These are phyloP conservation scores for Diplodia scrobiculata DNA, from an alignment of 2,329 filamentous ascomycete species.

Conservation along the genomic window DNA sequence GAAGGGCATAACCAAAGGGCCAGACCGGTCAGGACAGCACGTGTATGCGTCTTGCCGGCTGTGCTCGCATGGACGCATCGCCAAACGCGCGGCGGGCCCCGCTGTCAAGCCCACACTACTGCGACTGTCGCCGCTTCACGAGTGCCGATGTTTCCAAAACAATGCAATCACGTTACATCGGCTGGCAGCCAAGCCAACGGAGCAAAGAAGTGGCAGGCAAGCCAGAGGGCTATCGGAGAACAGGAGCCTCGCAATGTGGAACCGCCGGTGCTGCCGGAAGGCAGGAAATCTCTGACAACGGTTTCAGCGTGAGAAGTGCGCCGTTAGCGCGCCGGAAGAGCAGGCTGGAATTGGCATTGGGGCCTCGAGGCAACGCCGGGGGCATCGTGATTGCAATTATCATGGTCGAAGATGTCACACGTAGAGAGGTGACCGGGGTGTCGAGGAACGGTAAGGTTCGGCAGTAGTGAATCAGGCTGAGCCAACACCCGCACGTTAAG, in stretches of 20 bases:
- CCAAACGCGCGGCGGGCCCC: slow-evolving; percentile 20
- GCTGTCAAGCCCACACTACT: slow-evolving; percentile 5
- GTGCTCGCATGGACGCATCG: slow-evolving; percentile 2
- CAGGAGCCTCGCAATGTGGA: not conserved
- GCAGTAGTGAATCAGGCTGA: not conserved
- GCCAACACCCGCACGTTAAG: slow-evolving; percentile 11
- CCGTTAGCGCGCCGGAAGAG: slow-evolving; percentile 6
- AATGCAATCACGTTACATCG: slow-evolving; percentile 12
- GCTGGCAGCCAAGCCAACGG: slow-evolving; percentile 2
- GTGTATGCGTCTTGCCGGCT: not conserved
- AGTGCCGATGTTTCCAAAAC: slow-evolving; percentile 10
- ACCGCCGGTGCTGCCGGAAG: not conserved
- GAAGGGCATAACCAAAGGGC: slow-evolving; percentile 7
- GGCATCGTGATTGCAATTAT: not conserved
- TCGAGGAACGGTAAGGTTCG: not conserved
- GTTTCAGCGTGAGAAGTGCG: not conserved
- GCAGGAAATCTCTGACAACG: slow-evolving; percentile 5
- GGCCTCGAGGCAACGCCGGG: not conserved
- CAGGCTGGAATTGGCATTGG: not conserved
- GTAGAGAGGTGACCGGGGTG: not conserved
- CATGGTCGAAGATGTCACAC: not conserved
- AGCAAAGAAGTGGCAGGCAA: not conserved
- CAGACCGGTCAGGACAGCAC: not conserved
- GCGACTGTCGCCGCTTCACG: slow-evolving; percentile 7
- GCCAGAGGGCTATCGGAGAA: not conserved